Conservation (phyloP, 2,329 filamentous ascomycete species). For the Fusarium avenaceum region DNA sequence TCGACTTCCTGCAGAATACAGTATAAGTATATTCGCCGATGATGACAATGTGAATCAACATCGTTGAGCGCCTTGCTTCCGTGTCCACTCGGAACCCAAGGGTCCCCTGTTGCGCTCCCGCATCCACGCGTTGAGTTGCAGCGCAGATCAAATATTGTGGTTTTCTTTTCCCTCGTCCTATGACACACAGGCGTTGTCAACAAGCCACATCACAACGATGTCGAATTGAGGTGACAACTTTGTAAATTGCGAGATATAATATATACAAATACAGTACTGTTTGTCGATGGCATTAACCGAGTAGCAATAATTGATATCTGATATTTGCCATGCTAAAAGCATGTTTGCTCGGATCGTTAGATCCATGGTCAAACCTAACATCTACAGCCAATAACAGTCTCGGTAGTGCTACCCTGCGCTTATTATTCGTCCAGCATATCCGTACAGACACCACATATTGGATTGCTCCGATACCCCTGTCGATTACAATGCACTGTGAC, state of each 20-base stretch:
- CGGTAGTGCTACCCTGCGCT: slow-evolving; percentile 8
- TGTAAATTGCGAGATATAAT: too few relatives aligned
- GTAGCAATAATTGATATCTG: too few relatives aligned
- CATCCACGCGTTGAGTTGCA: slow-evolving; percentile 39
- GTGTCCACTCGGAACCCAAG: slow-evolving; percentile 22
- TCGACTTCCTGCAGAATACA: background rate
- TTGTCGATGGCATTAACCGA: too few relatives aligned
- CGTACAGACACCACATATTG: slow-evolving; percentile 7
- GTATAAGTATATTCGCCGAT: background rate
- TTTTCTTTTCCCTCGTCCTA: slow-evolving; percentile 14
- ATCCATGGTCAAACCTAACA: too few relatives aligned
- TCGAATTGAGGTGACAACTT: background rate
- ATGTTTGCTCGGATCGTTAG: too few relatives aligned
- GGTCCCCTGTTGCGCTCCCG: slow-evolving; percentile 37
- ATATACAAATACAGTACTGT: too few relatives aligned
- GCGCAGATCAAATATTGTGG: slow-evolving; percentile 36
- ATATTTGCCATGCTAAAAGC: too few relatives aligned
- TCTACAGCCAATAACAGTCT: slow-evolving; percentile 19
- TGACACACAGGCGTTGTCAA: slow-evolving; percentile 9
- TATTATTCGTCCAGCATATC: background rate
- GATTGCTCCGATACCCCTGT: slow-evolving; percentile 43
- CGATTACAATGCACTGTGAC: slow-evolving; percentile 35
- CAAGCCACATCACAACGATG: background rate
- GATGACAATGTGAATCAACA: slow-evolving; percentile 11
- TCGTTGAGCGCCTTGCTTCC: slow-evolving; percentile 12